Evolutionary conservation across 2,329 filamentous ascomycete species (phyloP).

Genomic region (Aspergillus quadrilineatus): DNA sequence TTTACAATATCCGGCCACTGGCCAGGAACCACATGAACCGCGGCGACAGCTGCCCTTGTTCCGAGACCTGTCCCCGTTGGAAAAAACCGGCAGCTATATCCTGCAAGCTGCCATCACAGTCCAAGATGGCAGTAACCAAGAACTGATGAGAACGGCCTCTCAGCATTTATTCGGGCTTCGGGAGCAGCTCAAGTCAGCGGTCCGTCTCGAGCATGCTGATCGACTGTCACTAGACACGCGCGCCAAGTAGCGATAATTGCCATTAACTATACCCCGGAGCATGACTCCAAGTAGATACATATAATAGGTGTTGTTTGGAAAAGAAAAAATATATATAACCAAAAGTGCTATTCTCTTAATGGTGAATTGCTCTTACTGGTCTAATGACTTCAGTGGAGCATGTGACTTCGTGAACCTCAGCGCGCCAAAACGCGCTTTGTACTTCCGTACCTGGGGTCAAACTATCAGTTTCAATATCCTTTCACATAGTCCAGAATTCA

Average conservation of each 20-base stretch:
- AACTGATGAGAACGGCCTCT: constrained; percentile 54
- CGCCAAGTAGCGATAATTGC: constrained; percentile 47
- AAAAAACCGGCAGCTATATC: constrained; percentile 58
- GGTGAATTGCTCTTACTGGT: background rate
- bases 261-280: constrained; percentile 23
- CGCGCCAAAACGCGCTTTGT: constrained; percentile 28
- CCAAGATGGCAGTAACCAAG: constrained; percentile 55
- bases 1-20: constrained; percentile 46
- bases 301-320: background rate
- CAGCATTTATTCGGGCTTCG: constrained; percentile 57
- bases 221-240: constrained; percentile 60
- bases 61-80: constrained; percentile 50
- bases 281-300: constrained; percentile 15
- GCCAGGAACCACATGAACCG: constrained; percentile 31
- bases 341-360: background rate
- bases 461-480: background rate
- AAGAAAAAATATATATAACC: background rate
- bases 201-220: constrained; percentile 59
- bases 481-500: background rate
- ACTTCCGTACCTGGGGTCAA: background rate
- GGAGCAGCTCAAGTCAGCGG: constrained; percentile 54
- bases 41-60: constrained; percentile 44
- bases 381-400: constrained; percentile 21
- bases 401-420: constrained; percentile 40
- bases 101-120: constrained; percentile 59